A percentile compares a stretch with the other conserved stretches of the same genome.
phyloP scores from a whole-genome alignment of 768 basidiomycete species.

The Cystobasidiopsis lactophilus region DNA sequence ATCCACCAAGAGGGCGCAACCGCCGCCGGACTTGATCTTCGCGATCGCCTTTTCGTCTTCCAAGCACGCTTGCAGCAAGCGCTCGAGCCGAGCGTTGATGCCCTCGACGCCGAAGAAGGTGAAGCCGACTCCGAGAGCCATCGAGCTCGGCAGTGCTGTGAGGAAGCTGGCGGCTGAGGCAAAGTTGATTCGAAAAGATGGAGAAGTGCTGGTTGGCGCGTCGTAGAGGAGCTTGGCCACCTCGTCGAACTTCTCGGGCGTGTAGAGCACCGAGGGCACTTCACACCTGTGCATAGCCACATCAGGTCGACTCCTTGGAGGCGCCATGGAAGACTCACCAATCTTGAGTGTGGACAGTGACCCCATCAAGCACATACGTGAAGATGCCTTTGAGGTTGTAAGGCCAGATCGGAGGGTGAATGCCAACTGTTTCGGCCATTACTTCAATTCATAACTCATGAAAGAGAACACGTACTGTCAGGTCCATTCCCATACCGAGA shows the following conservation, averaged over 20 bases:
- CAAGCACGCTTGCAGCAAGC: not conserved
- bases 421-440: not conserved
- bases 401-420: not conserved
- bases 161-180: not conserved
- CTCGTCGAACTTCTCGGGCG: not conserved
- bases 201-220: not conserved
- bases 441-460: not conserved
- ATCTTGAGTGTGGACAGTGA: not conserved
- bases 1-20: not conserved
- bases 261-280: not conserved
- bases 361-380: not conserved
- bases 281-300: not conserved
- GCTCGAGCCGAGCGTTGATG: not conserved
- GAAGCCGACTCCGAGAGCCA: not conserved
- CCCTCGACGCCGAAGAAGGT: not conserved
- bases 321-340: not conserved
- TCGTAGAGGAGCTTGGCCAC: not conserved
- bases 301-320: too few relatives aligned
- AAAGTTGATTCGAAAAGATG: not conserved
- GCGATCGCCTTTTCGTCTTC: not conserved
- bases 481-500: not conserved
- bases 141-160: not conserved
- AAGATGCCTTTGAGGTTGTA: not conserved
- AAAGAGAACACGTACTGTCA: not conserved
- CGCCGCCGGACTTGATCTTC: too few relatives aligned